Percentiles rank a stretch among this genome's conserved stretches.
Conservation (phyloP, 495 filamentous ascomycete genomes). For the Aspergillus biplanus region DNA sequence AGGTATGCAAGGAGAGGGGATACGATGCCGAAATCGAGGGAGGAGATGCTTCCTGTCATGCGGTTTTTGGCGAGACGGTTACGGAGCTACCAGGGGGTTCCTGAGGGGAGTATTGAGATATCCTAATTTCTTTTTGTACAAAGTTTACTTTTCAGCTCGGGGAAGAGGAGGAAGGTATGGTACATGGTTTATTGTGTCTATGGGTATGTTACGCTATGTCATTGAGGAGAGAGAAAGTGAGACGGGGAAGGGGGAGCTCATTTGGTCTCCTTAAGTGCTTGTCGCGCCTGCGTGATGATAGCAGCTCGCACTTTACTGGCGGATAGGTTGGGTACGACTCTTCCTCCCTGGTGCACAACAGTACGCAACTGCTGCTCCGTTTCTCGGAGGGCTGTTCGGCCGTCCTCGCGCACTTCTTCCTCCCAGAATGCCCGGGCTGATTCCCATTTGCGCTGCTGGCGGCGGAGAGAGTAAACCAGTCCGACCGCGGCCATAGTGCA, state of each 20-base stretch:
- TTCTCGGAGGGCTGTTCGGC: conserved; percentile 68
- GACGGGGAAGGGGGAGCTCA: conserved; percentile 2
- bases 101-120: conserved; percentile 62
- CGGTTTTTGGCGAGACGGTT: conserved; percentile 83
- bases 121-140: conserved; percentile 22
- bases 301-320: conserved; percentile 52
- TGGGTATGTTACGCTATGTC: neutral
- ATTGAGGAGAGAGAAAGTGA: neutral
- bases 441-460: conserved; percentile 83
- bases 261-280: conserved; percentile 55
- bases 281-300: conserved; percentile 56
- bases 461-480: conserved; percentile 68
- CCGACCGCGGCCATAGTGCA: conserved; percentile 80
- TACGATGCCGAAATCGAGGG: conserved; percentile 74
- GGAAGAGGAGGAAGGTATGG: neutral
- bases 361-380: conserved; percentile 67
- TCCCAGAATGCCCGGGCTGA: conserved; percentile 70
- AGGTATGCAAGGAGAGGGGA: conserved; percentile 77
- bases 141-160: neutral
- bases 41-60: conserved; percentile 94
- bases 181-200: conserved; percentile 16
- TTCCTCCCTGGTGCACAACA: conserved; percentile 56
- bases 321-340: conserved; percentile 36
- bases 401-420: conserved; percentile 77
- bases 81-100: conserved; percentile 64